These are phyloP conservation scores for Colletotrichum gloeosporioides DNA, from an alignment of 2,329 filamentous ascomycete species.

Conservation along the genomic window DNA sequence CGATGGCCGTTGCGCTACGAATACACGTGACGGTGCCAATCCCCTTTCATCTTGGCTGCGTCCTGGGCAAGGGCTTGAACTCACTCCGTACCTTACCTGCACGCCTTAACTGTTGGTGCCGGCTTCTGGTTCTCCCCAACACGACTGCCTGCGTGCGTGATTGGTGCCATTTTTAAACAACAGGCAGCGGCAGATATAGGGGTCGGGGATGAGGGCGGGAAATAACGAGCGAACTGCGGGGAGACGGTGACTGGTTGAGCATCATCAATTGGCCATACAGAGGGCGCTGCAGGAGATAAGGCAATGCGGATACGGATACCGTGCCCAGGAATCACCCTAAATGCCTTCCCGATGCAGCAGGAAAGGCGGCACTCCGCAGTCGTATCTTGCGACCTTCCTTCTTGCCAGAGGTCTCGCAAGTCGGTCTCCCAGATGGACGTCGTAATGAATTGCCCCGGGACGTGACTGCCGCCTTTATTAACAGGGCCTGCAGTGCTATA, in stretches of 20 bases:
- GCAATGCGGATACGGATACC: background rate
- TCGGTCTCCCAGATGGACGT: background rate
- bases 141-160: background rate
- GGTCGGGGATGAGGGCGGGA: background rate
- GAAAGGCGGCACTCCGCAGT: background rate
- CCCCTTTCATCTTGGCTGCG: constrained; percentile 14
- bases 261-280: background rate
- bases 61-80: background rate
- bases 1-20: background rate
- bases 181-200: constrained; percentile 14
- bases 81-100: background rate
- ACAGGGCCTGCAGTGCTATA: background rate
- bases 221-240: background rate
- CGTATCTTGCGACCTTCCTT: background rate
- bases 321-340: background rate
- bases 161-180: constrained; percentile 4
- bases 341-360: background rate
- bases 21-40: background rate
- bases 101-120: background rate
- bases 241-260: background rate
- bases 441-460: background rate
- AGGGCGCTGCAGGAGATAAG: background rate
- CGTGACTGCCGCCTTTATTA: background rate
- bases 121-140: background rate
- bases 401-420: background rate